These are phyloP conservation scores for Solanum appendiculatum DNA, from an alignment of 257 asterid species.

Conservation along the genomic window DNA sequence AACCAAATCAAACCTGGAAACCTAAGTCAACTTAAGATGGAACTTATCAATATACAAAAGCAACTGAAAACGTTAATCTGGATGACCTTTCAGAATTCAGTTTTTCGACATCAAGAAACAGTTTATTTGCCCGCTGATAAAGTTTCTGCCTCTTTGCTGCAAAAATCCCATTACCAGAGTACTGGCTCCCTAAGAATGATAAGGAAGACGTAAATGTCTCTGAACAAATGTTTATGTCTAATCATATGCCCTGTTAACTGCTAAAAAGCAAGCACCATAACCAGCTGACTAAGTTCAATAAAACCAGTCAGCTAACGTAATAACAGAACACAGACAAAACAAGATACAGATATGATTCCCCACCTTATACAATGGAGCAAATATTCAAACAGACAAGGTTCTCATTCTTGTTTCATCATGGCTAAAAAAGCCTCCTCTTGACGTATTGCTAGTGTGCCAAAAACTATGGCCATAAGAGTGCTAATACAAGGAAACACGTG, in stretches of 20 bases:
- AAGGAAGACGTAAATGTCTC: background rate
- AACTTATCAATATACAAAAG: background rate
- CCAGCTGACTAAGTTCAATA: background rate
- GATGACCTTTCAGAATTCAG: constrained; percentile 43
- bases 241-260: background rate
- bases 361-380: background rate
- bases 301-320: background rate
- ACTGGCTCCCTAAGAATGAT: constrained; percentile 40
- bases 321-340: background rate
- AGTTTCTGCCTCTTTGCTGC: constrained; percentile 48
- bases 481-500: background rate
- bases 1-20: constrained; percentile 59
- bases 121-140: constrained; percentile 34
- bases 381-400: background rate
- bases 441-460: background rate
- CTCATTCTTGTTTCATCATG: background rate
- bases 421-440: background rate
- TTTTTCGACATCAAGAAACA: constrained; percentile 27
- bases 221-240: background rate
- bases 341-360: background rate
- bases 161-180: constrained; percentile 40
- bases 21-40: constrained; percentile 10
- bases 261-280: background rate
- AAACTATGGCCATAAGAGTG: background rate
- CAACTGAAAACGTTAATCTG: constrained; percentile 2